These are phyloP conservation scores for Cladorrhinum sp. DNA, from an alignment of 2,329 filamentous ascomycete genomes.

Conservation along the genomic window DNA sequence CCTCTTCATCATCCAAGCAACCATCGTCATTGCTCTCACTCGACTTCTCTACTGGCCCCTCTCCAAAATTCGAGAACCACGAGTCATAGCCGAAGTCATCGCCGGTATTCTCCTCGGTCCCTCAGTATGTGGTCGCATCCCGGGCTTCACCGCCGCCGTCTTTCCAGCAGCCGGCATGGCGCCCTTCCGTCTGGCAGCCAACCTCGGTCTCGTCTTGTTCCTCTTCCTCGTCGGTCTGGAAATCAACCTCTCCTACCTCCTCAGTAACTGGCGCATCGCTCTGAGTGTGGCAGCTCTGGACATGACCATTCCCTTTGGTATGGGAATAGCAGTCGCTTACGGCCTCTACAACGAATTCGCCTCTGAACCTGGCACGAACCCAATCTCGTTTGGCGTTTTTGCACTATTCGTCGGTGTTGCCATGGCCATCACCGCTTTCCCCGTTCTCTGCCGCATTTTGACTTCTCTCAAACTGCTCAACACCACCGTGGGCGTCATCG, in stretches of 20 bases:
- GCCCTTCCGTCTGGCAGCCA: constrained; percentile 72
- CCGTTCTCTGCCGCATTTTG: constrained; percentile 88
- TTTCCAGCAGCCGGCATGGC: constrained; percentile 75
- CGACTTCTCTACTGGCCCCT: constrained; percentile 60
- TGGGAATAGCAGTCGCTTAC: constrained; percentile 77
- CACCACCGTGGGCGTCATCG: constrained; percentile 82
- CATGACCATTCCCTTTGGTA: constrained; percentile 77
- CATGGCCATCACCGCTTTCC: constrained; percentile 87
- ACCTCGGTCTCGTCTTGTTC: constrained; percentile 79
- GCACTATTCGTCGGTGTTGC: constrained; percentile 83
- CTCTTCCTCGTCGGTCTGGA: constrained; percentile 86
- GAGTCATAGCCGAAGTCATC: constrained; percentile 77
- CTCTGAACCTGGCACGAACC: constrained; percentile 17
- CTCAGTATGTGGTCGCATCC: constrained; percentile 83
- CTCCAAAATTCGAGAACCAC: constrained; percentile 52
- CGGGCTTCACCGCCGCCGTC: constrained; percentile 70
- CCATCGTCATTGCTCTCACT: constrained; percentile 72
- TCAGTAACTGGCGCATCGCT: constrained; percentile 77
- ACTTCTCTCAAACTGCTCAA: constrained; percentile 83
- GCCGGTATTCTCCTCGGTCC: constrained; percentile 79
- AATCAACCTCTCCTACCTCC: constrained; percentile 74
- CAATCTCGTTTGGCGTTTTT: constrained; percentile 55
- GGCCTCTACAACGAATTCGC: constrained; percentile 74
- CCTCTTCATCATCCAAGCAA: constrained; percentile 31
- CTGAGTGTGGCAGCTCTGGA: constrained; percentile 75